Conservation (phyloP, 306 rosid genomes). For the Luffa aegyptiaca region DNA sequence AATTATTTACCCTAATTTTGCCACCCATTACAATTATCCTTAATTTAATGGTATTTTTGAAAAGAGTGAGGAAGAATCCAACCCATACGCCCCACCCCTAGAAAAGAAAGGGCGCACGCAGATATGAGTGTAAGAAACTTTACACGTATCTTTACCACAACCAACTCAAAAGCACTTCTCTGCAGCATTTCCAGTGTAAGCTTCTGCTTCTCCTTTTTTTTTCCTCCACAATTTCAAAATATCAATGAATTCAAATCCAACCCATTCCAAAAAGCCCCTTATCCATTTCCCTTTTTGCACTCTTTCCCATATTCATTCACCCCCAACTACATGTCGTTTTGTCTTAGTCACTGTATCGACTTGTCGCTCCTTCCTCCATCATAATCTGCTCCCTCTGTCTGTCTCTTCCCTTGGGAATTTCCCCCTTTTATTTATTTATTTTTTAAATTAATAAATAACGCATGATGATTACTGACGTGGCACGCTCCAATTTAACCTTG, state of each 20-base stretch:
- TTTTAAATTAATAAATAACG: neutral
- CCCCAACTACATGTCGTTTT: neutral
- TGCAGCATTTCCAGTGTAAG: no score
- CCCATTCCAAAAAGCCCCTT: neutral
- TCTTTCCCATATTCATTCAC: neutral
- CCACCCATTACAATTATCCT: no score
- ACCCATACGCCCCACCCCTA: neutral
- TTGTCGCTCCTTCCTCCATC: constrained; percentile 2
- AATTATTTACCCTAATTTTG: no score
- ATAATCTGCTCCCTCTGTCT: neutral
- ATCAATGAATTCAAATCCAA: no score
- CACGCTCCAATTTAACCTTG: neutral
- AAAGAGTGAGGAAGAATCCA: neutral
- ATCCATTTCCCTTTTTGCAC: neutral
- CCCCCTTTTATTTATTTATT: neutral
- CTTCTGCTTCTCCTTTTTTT: no score
- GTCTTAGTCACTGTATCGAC: neutral
- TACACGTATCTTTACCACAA: neutral
- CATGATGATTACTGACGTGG: neutral
- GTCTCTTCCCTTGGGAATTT: neutral
- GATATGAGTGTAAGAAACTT: neutral
- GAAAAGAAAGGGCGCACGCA: neutral
- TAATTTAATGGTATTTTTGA: neutral
- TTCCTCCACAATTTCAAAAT: no score
- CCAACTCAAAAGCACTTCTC: neutral